Conservation (phyloP, 257 asterid genomes). For the Solanum verrucosum region DNA sequence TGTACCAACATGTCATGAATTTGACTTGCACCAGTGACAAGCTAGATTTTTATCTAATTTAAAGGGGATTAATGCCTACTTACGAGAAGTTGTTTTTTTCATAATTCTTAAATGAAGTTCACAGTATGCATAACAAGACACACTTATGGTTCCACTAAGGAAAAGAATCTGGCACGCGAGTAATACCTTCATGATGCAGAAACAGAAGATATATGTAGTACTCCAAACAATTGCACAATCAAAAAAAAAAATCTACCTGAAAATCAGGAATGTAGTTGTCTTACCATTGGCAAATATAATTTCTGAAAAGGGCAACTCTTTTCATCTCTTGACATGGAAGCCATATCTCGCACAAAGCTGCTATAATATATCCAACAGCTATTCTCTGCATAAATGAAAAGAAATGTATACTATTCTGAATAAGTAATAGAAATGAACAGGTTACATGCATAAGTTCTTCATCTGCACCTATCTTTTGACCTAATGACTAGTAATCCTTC, state of each 20-base stretch:
- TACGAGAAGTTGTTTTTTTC: neutral
- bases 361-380: slow-evolving; percentile 66
- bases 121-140: neutral
- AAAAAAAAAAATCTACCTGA: neutral
- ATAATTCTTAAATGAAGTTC: neutral
- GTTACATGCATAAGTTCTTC: neutral
- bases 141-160: neutral
- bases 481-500: neutral
- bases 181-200: neutral
- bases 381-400: slow-evolving; percentile 47
- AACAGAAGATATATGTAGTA: neutral
- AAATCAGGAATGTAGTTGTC: slow-evolving; percentile 6
- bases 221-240: neutral
- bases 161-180: neutral
- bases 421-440: neutral
- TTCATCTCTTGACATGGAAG: slow-evolving; percentile 47
- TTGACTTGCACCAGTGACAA: neutral
- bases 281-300: slow-evolving; percentile 60
- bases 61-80: neutral
- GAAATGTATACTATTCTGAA: neutral
- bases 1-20: neutral
- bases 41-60: neutral
- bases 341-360: slow-evolving; percentile 85
- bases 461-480: neutral
- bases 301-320: slow-evolving; percentile 21